Conservation (phyloP, 2,329 filamentous ascomycete genomes). For the Colletotrichum phormii region DNA sequence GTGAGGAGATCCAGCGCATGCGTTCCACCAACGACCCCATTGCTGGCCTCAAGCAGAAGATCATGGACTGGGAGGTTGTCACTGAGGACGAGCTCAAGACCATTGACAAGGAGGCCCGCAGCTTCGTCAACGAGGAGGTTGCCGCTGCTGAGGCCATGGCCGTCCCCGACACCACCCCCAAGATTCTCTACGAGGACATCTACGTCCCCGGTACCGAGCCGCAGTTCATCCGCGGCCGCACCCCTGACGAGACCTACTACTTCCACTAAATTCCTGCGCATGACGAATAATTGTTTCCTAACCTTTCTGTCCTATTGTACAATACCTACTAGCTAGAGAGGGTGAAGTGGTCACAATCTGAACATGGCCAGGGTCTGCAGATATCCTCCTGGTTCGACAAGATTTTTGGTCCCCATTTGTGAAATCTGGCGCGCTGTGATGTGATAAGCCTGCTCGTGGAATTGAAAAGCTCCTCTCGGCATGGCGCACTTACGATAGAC, state of each 20-base stretch:
- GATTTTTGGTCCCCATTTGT: background rate
- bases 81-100: conserved; percentile 95
- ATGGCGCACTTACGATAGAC: background rate
- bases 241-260: conserved; percentile 94
- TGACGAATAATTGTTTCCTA: conserved; percentile 36
- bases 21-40: conserved; percentile 98
- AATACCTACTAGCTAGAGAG: conserved; percentile 39
- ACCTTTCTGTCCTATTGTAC: conserved; percentile 38
- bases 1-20: conserved; percentile 99
- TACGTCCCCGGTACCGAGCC: conserved; percentile 92
- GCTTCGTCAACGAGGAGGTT: conserved; percentile 89
- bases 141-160: conserved; percentile 90
- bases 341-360: conserved; percentile 36
- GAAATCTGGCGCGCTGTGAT: background rate
- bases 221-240: conserved; percentile 86
- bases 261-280: conserved; percentile 64
- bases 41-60: conserved; percentile 96
- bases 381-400: conserved; percentile 33
- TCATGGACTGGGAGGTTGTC: conserved; percentile 93
- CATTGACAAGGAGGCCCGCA: conserved; percentile 93
- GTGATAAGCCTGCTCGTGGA: background rate
- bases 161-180: conserved; percentile 78
- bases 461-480: background rate
- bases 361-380: conserved; percentile 35
- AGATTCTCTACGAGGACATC: conserved; percentile 96